Percentiles rank a stretch among this genome's conserved stretches.
Evolutionary conservation across 2,329 filamentous ascomycete genomes (phyloP).

Genomic region (Fusarium aywerte): DNA sequence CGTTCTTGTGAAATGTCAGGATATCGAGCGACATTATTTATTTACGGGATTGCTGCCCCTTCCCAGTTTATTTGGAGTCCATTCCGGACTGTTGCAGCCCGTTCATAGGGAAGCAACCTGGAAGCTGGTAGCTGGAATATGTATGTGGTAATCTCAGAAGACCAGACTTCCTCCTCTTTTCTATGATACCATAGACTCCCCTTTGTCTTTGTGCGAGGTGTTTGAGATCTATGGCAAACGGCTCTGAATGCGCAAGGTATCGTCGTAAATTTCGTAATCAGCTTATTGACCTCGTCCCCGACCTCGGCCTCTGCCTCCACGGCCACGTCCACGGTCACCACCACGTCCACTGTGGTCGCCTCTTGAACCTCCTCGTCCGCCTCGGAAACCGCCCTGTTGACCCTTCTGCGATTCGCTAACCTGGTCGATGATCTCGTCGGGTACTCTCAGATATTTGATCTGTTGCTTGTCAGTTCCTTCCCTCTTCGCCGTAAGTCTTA

Average conservation of each 20-base stretch:
- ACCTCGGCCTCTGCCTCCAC: constrained; percentile 53
- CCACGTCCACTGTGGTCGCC: constrained; percentile 68
- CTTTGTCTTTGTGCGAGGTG: not conserved
- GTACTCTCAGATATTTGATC: constrained; percentile 98
- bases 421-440: constrained; percentile 94
- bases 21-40: not conserved
- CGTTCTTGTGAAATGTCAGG: not conserved
- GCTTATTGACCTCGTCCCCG: constrained; percentile 51
- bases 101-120: constrained; percentile 13
- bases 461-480: constrained; percentile 52
- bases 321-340: constrained; percentile 56
- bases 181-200: constrained; percentile 2
- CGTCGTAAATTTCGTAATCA: not conserved
- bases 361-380: constrained; percentile 69
- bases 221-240: not conserved
- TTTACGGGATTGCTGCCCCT: not conserved
- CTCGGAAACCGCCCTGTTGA: constrained; percentile 71
- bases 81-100: constrained; percentile 7
- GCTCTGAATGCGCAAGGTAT: constrained; percentile 9
- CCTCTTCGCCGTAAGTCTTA: not conserved
- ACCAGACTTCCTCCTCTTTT: constrained; percentile 12
- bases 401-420: constrained; percentile 92
- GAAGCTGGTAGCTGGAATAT: constrained; percentile 9
- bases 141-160: constrained; percentile 8
- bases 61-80: constrained; percentile 3